These are phyloP conservation scores for Miscanthus sacchariflorus DNA, from an alignment of 202 grass and related monocot species.

Conservation along the genomic window DNA sequence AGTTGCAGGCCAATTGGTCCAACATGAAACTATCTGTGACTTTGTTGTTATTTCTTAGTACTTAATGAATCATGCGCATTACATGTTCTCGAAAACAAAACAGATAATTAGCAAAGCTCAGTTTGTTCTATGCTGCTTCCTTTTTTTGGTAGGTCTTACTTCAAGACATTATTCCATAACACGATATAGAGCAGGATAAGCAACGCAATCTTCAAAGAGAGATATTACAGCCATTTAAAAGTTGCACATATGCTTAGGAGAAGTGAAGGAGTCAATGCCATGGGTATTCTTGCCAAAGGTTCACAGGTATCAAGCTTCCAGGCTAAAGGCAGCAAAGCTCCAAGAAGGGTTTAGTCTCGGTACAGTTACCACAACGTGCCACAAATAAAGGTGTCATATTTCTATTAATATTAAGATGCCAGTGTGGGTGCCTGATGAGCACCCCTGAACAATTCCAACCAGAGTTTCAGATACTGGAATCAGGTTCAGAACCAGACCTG, in stretches of 20 bases:
- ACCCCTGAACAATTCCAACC: background rate
- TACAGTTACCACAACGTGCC: background rate
- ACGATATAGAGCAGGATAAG: background rate
- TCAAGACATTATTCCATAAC: background rate
- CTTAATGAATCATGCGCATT: background rate
- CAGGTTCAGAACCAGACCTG: background rate
- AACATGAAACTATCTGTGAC: background rate
- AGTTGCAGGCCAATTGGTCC: background rate
- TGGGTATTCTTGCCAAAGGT: slow-evolving; percentile 4
- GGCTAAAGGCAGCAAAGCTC: slow-evolving; percentile 2
- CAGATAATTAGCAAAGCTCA: background rate
- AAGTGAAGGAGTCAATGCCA: background rate
- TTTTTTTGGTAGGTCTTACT: background rate
- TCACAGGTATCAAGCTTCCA: slow-evolving; percentile 1
- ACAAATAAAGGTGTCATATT: background rate
- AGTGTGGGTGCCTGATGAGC: background rate
- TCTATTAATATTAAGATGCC: background rate
- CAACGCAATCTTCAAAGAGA: background rate
- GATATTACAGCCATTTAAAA: background rate
- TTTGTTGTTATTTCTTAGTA: background rate
- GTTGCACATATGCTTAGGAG: background rate
- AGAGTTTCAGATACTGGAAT: slow-evolving; percentile 15
- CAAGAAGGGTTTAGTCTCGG: background rate
- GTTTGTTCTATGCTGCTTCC: background rate
- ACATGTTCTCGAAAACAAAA: background rate